phyloP scores from a whole-genome alignment of 352 stramenopile genomes.

The Phytophthora tubulina region DNA sequence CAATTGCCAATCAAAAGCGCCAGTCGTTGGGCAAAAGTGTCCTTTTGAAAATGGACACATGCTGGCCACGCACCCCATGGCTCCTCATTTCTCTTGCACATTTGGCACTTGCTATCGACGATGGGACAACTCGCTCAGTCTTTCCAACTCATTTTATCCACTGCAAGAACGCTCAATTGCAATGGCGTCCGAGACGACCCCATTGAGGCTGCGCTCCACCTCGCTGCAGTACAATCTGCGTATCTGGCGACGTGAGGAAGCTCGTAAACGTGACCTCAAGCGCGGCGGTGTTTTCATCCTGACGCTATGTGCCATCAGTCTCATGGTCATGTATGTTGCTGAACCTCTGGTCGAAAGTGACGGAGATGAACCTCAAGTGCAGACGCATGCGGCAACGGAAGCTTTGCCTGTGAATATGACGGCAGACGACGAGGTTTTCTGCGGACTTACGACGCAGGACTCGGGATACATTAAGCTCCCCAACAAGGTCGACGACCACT shows the following conservation, averaged over 20 bases:
- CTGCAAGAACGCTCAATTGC: constrained; percentile 1
- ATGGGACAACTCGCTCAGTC: constrained; percentile 32
- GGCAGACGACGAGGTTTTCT: constrained; percentile 45
- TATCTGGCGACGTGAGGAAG: constrained; percentile 40
- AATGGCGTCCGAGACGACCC: constrained; percentile 41
- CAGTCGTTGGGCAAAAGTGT: constrained; percentile 21
- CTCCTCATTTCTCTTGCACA: constrained; percentile 23
- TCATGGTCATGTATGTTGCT: constrained; percentile 31
- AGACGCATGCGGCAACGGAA: constrained; percentile 36
- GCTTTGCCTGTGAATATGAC: constrained; percentile 20
- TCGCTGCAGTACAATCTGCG: constrained; percentile 43
- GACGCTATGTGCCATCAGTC: constrained; percentile 28
- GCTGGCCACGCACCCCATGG: constrained; percentile 10
- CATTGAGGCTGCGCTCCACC: constrained; percentile 28
- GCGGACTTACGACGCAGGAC: constrained; percentile 55
- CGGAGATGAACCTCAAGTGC: constrained; percentile 17
- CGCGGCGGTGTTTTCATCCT: constrained; percentile 40
- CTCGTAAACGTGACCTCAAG: constrained; percentile 33
- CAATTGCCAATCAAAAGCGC: constrained; percentile 33
- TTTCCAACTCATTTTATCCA: constrained; percentile 25
- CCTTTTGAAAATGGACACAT: constrained; percentile 23
- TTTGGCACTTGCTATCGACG: constrained; percentile 11
- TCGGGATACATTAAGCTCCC: constrained; percentile 68
- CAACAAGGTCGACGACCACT: constrained; percentile 76
- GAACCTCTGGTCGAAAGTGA: constrained; percentile 28